Conservation (phyloP, 2,329 filamentous ascomycete genomes). For the Cladosporium sp. region DNA sequence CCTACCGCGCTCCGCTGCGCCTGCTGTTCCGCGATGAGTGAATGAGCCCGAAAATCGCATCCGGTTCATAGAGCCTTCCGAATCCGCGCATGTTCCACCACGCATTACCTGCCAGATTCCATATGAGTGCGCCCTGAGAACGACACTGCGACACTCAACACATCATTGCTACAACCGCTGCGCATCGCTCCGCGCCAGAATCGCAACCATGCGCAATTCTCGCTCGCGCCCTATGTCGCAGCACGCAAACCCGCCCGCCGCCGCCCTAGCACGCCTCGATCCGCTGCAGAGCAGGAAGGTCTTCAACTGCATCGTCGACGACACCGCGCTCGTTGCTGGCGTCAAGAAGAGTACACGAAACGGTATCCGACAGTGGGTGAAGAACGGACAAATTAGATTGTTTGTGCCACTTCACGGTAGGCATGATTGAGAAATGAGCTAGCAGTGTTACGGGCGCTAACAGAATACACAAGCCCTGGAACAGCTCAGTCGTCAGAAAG, state of each 20-base stretch:
- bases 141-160: neutral
- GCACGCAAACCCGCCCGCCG: slow-evolving; percentile 20
- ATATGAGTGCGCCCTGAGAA: slow-evolving; percentile 1
- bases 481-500: slow-evolving; percentile 43
- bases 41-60: slow-evolving; percentile 7
- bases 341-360: slow-evolving; percentile 50
- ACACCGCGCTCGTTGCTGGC: slow-evolving; percentile 47
- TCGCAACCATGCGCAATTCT: slow-evolving; percentile 30
- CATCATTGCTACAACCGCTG: slow-evolving; percentile 27
- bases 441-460: slow-evolving; percentile 3
- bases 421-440: slow-evolving; percentile 16
- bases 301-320: slow-evolving; percentile 53
- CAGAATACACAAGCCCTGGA: slow-evolving; percentile 37
- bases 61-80: slow-evolving; percentile 7
- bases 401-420: slow-evolving; percentile 50
- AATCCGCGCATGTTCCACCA: neutral
- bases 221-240: slow-evolving; percentile 26
- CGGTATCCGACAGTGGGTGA: slow-evolving; percentile 49
- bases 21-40: slow-evolving; percentile 11
- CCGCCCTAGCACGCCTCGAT: slow-evolving; percentile 2
- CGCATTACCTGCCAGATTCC: neutral
- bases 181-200: slow-evolving; percentile 44
- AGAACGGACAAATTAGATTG: slow-evolving; percentile 46
- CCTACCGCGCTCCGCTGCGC: slow-evolving; percentile 5
- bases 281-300: slow-evolving; percentile 38